A percentile compares a stretch with the other conserved stretches of the same genome.
Conservation (phyloP, 768 basidiomycete species). For the Lactarius tabidus region DNA sequence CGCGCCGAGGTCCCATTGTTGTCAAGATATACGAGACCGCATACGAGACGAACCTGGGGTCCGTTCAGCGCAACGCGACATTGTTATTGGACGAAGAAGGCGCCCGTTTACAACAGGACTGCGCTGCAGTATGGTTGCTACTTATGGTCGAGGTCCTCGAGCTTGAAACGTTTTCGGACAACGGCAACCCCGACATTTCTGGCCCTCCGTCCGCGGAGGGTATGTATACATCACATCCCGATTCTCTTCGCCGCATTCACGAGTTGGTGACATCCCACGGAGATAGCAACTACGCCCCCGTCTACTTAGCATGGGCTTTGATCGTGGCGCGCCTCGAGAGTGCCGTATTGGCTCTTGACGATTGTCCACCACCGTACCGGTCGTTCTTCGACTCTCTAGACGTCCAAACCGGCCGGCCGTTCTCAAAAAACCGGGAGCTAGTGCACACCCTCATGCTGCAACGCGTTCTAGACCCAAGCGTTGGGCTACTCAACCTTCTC, state of each 20-base stretch:
- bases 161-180: slow-evolving; percentile 63
- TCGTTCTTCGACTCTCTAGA: slow-evolving; percentile 53
- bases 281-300: slow-evolving; percentile 61
- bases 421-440: slow-evolving; percentile 57
- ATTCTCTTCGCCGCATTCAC: slow-evolving; percentile 63
- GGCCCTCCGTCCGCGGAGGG: slow-evolving; percentile 44
- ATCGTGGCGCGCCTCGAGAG: slow-evolving; percentile 62
- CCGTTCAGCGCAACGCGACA: slow-evolving; percentile 55
- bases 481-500: slow-evolving; percentile 57
- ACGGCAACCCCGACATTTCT: slow-evolving; percentile 47
- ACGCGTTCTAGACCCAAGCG: slow-evolving; percentile 53
- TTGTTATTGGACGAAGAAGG: slow-evolving; percentile 76
- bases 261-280: slow-evolving; percentile 56
- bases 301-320: slow-evolving; percentile 82
- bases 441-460: slow-evolving; percentile 54
- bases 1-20: slow-evolving; percentile 62
- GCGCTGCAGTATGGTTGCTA: slow-evolving; percentile 71
- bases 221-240: slow-evolving; percentile 59
- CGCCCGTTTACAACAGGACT: slow-evolving; percentile 57
- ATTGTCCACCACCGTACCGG: slow-evolving; percentile 52
- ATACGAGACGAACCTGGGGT: slow-evolving; percentile 61
- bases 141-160: slow-evolving; percentile 77
- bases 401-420: slow-evolving; percentile 37
- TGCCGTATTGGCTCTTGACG: slow-evolving; percentile 43
- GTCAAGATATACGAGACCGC: slow-evolving; percentile 60